Base-by-base conservation (phyloP, 2,329 filamentous ascomycete genomes). In the Sclerotiophoma versabilis region DNA sequence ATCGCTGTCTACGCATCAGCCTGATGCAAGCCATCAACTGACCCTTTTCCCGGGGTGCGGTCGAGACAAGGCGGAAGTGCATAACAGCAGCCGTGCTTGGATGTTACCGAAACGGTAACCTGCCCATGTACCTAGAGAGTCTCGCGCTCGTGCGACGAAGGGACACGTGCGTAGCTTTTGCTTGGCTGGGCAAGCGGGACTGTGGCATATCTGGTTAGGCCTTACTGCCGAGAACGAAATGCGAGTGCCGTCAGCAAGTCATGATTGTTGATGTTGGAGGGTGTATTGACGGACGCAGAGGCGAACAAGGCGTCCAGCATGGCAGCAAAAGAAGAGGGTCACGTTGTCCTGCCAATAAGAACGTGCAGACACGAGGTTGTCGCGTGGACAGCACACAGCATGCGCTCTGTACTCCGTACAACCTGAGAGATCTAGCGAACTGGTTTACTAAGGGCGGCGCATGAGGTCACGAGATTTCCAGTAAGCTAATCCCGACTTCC, bases 141-240 rank as follows among this genome's bases (percentile, higher is more conserved):
- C 27, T 30, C 30, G 47, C 47, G 36, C 43, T 48, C 45, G 42
- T 41, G 37, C 45, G 52, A 59, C 42, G 37, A 39, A 51, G 46
- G 44, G 52, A 64, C 53, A 63, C 55, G 57, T 60, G 49, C 29
- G 36, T 42, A 45, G 57, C 19, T 62, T 15, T 43, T 30, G 53
- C 56, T 63, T 62, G 61, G 59, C 61, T 54, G 26, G 33, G 27
- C 22, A 38, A n/a, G 27, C 51, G 22, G 33, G 8, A 37, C 20
- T 43, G 38, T 33, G 45, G 33, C 26, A 17, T 15, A 25, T 45
- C 49, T 54, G 51, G 51, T 46, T n/a, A n/a, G n/a, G n/a, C n/a
- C 30, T 30, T 19, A 27, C 19, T 56, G 51, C 51, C 38, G 41
- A 51, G 36, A 23, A 29, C 5, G 20, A 12, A 19, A 37, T 32